phyloP scores from a whole-genome alignment of 805 yeast species.

The Ogataea corticis region DNA sequence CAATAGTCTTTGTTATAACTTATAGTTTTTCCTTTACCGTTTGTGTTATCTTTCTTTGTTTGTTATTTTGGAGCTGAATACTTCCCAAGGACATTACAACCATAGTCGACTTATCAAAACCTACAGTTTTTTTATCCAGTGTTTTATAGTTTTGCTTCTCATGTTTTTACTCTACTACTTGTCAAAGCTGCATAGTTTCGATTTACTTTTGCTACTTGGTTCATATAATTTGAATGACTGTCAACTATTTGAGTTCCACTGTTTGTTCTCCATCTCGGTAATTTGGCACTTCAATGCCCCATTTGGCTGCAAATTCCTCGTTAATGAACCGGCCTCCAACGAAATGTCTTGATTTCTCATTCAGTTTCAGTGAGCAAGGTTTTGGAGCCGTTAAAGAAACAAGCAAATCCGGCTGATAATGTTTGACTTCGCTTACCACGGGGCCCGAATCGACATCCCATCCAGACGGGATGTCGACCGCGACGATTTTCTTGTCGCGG shows the following conservation, averaged over 20 bases:
- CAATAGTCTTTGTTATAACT: slow-evolving; percentile 6
- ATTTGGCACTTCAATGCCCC: slow-evolving; percentile 65
- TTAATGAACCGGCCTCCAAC: slow-evolving; percentile 90
- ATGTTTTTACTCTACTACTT: slow-evolving; percentile 7
- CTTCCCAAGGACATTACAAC: not conserved
- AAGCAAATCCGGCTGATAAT: slow-evolving; percentile 59
- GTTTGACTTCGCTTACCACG: slow-evolving; percentile 32
- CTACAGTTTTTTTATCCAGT: not conserved
- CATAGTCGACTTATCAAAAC: not conserved
- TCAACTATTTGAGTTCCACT: slow-evolving; percentile 30
- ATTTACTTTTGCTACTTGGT: not conserved
- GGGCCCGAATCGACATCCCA: slow-evolving; percentile 97
- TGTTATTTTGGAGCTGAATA: not conserved
- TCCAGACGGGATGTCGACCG: slow-evolving; percentile 93
- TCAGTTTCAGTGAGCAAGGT: slow-evolving; percentile 66
- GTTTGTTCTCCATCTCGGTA: slow-evolving; percentile 62
- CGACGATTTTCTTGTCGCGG: slow-evolving; percentile 56
- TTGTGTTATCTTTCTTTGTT: slow-evolving; percentile 2
- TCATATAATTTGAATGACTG: not conserved
- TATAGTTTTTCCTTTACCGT: not conserved
- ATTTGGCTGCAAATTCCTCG: slow-evolving; percentile 63
- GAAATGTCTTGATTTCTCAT: slow-evolving; percentile 55
- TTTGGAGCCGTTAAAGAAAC: slow-evolving; percentile 94
- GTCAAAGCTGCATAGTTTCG: slow-evolving; percentile 4
- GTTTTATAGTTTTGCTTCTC: slow-evolving; percentile 12